Base-by-base conservation (phyloP, 1,284 basidiomycete species). In the Rhodotorula mucilaginosa region DNA sequence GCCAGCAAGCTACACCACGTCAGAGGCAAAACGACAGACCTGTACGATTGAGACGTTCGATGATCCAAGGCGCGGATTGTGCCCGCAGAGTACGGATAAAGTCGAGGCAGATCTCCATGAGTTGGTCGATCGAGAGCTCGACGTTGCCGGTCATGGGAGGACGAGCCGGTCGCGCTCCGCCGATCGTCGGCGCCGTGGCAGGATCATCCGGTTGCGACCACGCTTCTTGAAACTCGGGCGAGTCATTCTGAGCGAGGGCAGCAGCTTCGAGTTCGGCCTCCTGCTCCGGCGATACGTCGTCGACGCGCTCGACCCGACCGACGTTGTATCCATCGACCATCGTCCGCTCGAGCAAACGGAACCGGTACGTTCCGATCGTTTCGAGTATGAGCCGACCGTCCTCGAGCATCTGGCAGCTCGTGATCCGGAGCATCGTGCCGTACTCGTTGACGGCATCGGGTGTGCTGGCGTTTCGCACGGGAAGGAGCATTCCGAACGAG, bases 391-490 rank as follows among this genome's bases (percentile, higher is more conserved):
- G 92, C 57, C 94, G 84, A 12, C 95, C 94, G 57, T 97, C 95
- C 3, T 88, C 85, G 29, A 94, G 84, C 88, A 93, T 92, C 80
- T 92, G 90, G 16, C 95, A 91, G 76, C 86, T 88, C 76, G 86
- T 86, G 71, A 98, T 95, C 80, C 93, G 88, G 63, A 97, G 85
- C 90, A 97, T 95, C 44, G 93, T 97, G 3, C 94, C 94, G 81
- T 90, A 97, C 70, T 90, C 88, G 69, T 83, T 81, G 70, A 82
- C 81, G 63, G 86, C 84, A 49, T 78, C 77, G 18, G 78, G 71
- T 4, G 44, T 54, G 76, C 70, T 56, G 54, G 82, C 3, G 84
- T 83, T 1, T 13, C 47, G 46, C 7, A 44, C 5, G 8, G 88
- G 88, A 83, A 96, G 87, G 77, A 97, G 87, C 91, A 97, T 97